Evolutionary conservation across 2,329 filamentous ascomycete species (phyloP).

Genomic region (Trichoderma aggressivum): DNA sequence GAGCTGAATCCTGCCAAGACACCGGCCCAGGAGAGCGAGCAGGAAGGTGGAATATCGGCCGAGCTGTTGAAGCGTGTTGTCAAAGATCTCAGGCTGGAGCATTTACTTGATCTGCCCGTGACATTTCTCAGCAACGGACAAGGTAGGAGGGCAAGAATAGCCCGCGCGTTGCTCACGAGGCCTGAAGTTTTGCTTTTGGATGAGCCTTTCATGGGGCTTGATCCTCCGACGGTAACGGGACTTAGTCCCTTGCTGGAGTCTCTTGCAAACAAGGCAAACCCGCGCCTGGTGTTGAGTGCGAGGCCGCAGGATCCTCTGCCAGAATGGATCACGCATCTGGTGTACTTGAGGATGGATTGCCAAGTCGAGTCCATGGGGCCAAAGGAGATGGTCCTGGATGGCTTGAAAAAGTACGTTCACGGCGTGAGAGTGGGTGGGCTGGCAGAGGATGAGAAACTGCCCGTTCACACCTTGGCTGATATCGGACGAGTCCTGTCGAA

Average conservation of each 20-base stretch:
- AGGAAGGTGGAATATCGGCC: constrained; percentile 48
- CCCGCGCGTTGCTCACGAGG: constrained; percentile 72
- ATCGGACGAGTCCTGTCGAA: constrained; percentile 45
- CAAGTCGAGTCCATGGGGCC: constrained; percentile 63
- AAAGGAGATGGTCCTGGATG: constrained; percentile 59
- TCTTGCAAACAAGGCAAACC: constrained; percentile 63
- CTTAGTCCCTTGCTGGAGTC: constrained; percentile 68
- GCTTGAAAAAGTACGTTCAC: constrained; percentile 47
- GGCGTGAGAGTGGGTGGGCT: constrained; percentile 44
- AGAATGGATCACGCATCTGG: constrained; percentile 83
- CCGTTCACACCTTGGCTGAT: constrained; percentile 47
- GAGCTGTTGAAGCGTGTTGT: constrained; percentile 61
- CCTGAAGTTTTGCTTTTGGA: constrained; percentile 85
- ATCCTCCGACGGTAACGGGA: constrained; percentile 72
- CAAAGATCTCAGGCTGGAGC: constrained; percentile 63
- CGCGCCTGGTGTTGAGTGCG: constrained; percentile 72
- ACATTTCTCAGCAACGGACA: constrained; percentile 93
- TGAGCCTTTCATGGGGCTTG: constrained; percentile 94
- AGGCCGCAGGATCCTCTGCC: constrained; percentile 85
- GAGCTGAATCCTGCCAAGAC: constrained; percentile 68
- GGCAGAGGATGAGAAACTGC: constrained; percentile 46
- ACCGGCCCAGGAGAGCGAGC: constrained; percentile 36
- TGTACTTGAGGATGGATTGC: constrained; percentile 67
- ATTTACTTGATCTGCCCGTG: constrained; percentile 75
- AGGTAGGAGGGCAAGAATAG: constrained; percentile 80